Base-by-base conservation (phyloP, 148 eudicot species). In the Polygonum maritimum region DNA sequence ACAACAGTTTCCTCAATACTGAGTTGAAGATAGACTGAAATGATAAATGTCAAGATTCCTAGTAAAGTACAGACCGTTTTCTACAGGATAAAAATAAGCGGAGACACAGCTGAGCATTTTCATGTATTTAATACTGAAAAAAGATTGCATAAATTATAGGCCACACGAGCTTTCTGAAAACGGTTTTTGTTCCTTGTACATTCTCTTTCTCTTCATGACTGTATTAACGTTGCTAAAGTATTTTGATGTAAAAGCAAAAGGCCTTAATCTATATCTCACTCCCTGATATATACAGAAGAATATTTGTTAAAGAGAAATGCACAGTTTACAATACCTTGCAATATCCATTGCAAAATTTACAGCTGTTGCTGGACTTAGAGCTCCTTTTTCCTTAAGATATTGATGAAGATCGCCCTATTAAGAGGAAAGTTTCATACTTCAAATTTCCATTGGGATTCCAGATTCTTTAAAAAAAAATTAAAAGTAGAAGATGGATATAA, bases 331-430 rank as follows among this genome's bases (percentile, higher is more conserved):
- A 76, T 80, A 95, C 99, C 99, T 92, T 78, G 97, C 99, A 80
- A 95, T 95, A 81, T 95, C 99, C 83, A 92, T 76, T 62, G 99
- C 99, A 84, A 92, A 90, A 79, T 87, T 88, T 71, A 95, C 83
- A 35, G 97, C 96, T 77, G 92, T 90, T 47, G 86, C 81, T 71
- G 99, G 91, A 83, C 79, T 89, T 47, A 95, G 92, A 65, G 94
- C 92, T 26, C 97, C 97, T 74, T 95, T 92, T 70, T 87, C 97
- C 87, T 95, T 92, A 1, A 95, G 89, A 76, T 88, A 78, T 77
- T 92, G 97, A 87, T 95, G 96, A 63, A 94, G 89, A 86, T 94
- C 97, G 39, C 98, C 98, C 98, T 94, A 76, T 38, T 81, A 72
- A 58, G 31, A 40, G 38, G 49, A 48, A 69, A 47, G 21, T 67